Conservation (phyloP, 2,329 filamentous ascomycete species). For the Colletotrichum shisoi region DNA sequence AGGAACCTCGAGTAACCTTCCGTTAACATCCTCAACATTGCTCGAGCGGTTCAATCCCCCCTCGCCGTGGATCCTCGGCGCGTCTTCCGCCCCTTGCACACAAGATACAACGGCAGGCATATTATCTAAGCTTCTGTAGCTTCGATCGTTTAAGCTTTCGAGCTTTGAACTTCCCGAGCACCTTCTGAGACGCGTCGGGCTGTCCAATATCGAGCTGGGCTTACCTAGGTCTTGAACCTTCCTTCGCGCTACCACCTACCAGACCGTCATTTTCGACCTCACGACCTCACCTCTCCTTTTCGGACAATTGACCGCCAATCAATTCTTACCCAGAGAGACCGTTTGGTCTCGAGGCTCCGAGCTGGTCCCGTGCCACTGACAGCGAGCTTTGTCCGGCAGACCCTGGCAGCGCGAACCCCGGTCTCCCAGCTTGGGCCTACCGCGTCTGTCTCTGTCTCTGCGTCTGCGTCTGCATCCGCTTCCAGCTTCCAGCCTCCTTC, state of each 20-base stretch:
- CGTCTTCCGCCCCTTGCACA: background rate
- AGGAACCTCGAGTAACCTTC: constrained; percentile 18
- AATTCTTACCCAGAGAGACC: too few species aligned
- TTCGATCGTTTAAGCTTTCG: constrained; percentile 24
- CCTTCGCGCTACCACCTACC: constrained; percentile 7
- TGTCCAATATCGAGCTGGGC: constrained; percentile 16
- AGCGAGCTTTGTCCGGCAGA: background rate
- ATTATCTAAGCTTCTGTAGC: background rate
- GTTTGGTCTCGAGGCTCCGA: background rate
- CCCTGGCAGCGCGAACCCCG: constrained; percentile 26
- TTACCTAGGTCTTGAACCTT: constrained; percentile 23
- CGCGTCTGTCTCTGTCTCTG: constrained; percentile 25
- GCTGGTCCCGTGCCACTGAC: background rate
- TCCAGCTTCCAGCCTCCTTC: constrained; percentile 16
- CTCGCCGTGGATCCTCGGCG: background rate
- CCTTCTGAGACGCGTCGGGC: constrained; percentile 37
- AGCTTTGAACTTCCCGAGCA: constrained; percentile 31
- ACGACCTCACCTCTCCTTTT: background rate
- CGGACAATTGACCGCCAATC: background rate
- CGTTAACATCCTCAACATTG: constrained; percentile 12
- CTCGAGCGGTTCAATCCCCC: background rate
- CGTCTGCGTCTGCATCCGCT: constrained; percentile 30
- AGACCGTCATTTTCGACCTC: background rate
- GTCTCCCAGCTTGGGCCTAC: constrained; percentile 21
- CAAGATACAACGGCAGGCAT: background rate